phyloP scores from a whole-genome alignment of 2,329 filamentous ascomycete genomes.

The Metarhizium robertsii region DNA sequence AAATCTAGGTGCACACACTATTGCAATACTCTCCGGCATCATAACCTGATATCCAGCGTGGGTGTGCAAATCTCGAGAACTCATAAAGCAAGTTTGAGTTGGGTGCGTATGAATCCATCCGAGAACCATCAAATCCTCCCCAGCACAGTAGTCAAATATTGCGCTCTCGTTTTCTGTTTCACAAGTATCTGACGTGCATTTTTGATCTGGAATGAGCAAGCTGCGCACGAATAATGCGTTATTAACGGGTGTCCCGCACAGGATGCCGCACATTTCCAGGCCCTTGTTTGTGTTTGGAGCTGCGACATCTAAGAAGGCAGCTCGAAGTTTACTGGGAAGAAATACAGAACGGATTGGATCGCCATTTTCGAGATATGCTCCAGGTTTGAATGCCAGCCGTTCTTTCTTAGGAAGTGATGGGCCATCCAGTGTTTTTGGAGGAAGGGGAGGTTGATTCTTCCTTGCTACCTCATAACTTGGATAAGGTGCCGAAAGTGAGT shows the following conservation, averaged over 20 bases:
- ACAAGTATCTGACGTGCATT: constrained; percentile 83
- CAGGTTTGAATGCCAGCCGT: constrained; percentile 59
- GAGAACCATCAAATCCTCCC: constrained; percentile 72
- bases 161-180: constrained; percentile 82
- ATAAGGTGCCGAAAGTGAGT: constrained; percentile 7
- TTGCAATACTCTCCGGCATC: constrained; percentile 92
- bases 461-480: background rate
- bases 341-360: constrained; percentile 81
- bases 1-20: constrained; percentile 85
- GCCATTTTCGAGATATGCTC: constrained; percentile 84
- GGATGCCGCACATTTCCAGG: constrained; percentile 89
- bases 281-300: constrained; percentile 68
- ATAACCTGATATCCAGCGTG: constrained; percentile 92
- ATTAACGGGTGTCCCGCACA: constrained; percentile 83
- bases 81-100: constrained; percentile 96
- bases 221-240: constrained; percentile 89
- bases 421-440: constrained; percentile 17
- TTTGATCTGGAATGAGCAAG: constrained; percentile 85
- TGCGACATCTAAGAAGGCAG: constrained; percentile 65
- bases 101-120: constrained; percentile 99
- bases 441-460: constrained; percentile 13
- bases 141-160: constrained; percentile 83
- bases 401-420: constrained; percentile 36
- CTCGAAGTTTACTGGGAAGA: constrained; percentile 66
- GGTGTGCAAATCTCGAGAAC: constrained; percentile 85